Base-by-base conservation (phyloP, 2,329 filamentous ascomycete species). In the Botrytis cinerea region DNA sequence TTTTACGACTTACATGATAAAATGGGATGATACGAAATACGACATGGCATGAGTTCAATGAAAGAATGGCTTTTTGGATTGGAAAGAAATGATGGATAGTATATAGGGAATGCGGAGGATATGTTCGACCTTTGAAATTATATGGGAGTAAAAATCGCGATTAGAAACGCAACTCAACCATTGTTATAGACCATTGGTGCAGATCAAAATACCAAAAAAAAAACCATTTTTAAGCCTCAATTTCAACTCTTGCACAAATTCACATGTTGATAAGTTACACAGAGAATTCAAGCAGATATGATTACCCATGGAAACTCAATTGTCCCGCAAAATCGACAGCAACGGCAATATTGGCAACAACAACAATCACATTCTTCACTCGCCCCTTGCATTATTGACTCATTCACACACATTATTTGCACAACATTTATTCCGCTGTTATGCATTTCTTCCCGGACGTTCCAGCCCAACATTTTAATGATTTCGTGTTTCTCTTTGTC, bases 101-200 rank as follows among this genome's bases (percentile, higher is more conserved):
- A 20, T n/a, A 67, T 40, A 54, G 32, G 32, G 8, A 54, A 51
- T 6, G 46, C 12, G 32, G 22, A 67, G 46, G 63, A 67, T 10
- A 67, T 51, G 63, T 51, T 54, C 32, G 32, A 67, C 45, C 46
- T 38, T 67, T 35, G 32, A 28, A 38, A 40, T 67, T 67, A 54
- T 51, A 54, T 67, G 63, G 63, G 32, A 32, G 32, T 51, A 51
- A 3, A 48, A 54, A 51, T 40, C 4, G 46, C 32, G 63, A 67
- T n/a, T 48, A 51, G 46, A 67, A 51, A 67, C 22, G 46, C 63
- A 54, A 51, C 46, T 54, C 45, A 67, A 67, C 46, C 32, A 38
- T 67, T 67, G 12, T 38, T 54, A 28, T 67, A 67, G 45, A 67
- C 14, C 14, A 40, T 67, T 67, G 63, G 28, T 51, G 46, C 46